These are phyloP conservation scores for Obba rivulosa DNA, from an alignment of 768 basidiomycete genomes.

Conservation along the genomic window DNA sequence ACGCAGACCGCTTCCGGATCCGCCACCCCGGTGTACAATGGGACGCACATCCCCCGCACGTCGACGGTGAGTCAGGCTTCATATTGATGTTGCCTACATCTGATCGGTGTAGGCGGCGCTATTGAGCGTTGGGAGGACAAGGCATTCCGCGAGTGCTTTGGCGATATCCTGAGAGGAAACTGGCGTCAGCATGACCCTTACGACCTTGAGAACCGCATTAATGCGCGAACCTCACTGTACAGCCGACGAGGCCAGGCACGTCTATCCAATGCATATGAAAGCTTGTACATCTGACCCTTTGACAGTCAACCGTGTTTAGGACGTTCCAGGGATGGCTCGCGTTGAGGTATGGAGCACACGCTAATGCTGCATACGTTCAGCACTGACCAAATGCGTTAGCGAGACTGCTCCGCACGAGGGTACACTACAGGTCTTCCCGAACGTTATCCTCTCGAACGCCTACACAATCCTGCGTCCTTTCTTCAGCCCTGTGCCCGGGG, in stretches of 20 bases:
- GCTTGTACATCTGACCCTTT: neutral
- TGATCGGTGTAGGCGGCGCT: conserved; percentile 46
- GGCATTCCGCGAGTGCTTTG: conserved; percentile 52
- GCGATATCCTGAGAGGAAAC: conserved; percentile 52
- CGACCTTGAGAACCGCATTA: conserved; percentile 51
- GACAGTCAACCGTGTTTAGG: conserved; percentile 20
- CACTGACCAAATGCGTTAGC: conserved; percentile 24
- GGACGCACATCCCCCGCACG: conserved; percentile 47
- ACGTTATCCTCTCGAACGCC: conserved; percentile 59
- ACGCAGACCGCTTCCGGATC: conserved; percentile 73
- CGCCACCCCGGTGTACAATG: conserved; percentile 60
- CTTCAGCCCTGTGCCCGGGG: conserved; percentile 46
- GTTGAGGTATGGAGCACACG: conserved; percentile 40
- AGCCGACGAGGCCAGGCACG: conserved; percentile 46
- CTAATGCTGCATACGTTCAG: neutral
- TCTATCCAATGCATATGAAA: neutral
- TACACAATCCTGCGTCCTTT: conserved; percentile 75
- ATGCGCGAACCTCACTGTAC: conserved; percentile 62
- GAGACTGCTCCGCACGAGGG: conserved; percentile 68
- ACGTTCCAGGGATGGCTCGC: conserved; percentile 80
- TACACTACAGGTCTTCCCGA: conserved; percentile 64
- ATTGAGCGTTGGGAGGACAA: conserved; percentile 76
- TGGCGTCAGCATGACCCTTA: conserved; percentile 68
- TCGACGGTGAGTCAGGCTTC: conserved; percentile 33
- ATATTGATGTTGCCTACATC: conserved; percentile 2